phyloP scores from a whole-genome alignment of 1,139 yeast species.

The Nakaseomyces delphensis region DNA sequence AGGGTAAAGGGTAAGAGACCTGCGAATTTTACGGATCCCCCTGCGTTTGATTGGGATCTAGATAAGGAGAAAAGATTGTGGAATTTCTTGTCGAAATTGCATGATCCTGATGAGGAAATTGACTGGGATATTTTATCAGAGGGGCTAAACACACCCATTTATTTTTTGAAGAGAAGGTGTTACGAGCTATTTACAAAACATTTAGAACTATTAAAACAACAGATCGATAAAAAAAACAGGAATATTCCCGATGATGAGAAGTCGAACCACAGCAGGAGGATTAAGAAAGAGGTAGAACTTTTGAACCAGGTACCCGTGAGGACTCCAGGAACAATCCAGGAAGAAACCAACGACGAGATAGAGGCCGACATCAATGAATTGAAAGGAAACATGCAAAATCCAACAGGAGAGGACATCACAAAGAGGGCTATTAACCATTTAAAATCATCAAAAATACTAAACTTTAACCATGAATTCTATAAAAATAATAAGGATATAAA shows the following conservation, averaged over 20 bases:
- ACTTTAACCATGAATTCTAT: slow-evolving; percentile 11
- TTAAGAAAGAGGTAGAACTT: slow-evolving; percentile 1
- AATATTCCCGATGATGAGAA: slow-evolving; percentile 2
- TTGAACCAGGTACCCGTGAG: slow-evolving; percentile 2
- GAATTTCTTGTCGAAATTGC: slow-evolving; percentile 34
- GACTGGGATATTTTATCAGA: slow-evolving; percentile 32
- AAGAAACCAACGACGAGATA: background rate
- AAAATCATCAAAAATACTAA: slow-evolving; percentile 23
- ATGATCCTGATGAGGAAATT: slow-evolving; percentile 31
- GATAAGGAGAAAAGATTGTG: slow-evolving; percentile 37
- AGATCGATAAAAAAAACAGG: slow-evolving; percentile 18
- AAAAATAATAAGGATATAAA: slow-evolving; percentile 9
- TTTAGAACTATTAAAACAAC: slow-evolving; percentile 21
- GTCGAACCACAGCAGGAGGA: background rate
- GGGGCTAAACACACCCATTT: slow-evolving; percentile 24
- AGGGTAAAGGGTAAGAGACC: slow-evolving; percentile 34
- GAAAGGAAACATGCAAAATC: slow-evolving; percentile 1
- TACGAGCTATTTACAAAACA: slow-evolving; percentile 26
- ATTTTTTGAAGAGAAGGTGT: slow-evolving; percentile 26
- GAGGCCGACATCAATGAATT: background rate
- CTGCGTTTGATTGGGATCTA: slow-evolving; percentile 36
- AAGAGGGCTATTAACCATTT: slow-evolving; percentile 18
- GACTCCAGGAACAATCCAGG: slow-evolving; percentile 1
- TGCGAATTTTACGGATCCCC: slow-evolving; percentile 36
- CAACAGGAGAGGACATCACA: slow-evolving; percentile 10